phyloP scores from a whole-genome alignment of 2,329 filamentous ascomycete species.

The Beauveria rudraprayagi region DNA sequence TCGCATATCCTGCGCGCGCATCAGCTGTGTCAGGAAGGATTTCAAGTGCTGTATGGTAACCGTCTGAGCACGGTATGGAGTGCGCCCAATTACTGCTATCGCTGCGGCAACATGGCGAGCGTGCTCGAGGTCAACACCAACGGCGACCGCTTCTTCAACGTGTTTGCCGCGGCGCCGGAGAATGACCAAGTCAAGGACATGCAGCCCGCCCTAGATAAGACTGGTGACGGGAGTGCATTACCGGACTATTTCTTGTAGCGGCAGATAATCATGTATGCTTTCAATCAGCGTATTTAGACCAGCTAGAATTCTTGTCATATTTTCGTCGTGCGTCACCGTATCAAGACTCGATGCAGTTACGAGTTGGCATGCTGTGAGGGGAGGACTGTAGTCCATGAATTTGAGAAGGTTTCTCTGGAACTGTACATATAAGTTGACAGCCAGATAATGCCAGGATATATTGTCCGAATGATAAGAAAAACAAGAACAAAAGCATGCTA shows the following conservation, averaged over 20 bases:
- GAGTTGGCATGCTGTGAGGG: not conserved
- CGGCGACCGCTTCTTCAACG: conserved; percentile 92
- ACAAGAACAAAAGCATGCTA: not conserved
- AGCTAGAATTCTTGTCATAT: not conserved
- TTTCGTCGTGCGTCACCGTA: not conserved
- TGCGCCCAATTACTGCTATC: conserved; percentile 90
- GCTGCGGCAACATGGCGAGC: conserved; percentile 94
- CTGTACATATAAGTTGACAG: not conserved
- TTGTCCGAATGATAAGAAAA: not conserved
- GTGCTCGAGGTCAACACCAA: conserved; percentile 92
- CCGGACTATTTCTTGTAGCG: conserved; percentile 63
- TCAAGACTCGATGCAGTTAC: not conserved
- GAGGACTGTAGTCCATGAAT: not conserved
- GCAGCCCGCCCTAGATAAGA: conserved; percentile 67
- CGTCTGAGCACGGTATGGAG: conserved; percentile 95
- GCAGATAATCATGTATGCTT: not conserved
- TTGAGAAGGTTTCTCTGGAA: not conserved
- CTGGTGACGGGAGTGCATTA: conserved; percentile 52
- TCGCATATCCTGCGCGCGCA: conserved; percentile 96
- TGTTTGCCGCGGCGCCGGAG: conserved; percentile 93
- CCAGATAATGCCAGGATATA: conserved; percentile 3
- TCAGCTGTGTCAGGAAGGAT: conserved; percentile 96
- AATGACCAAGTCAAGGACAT: conserved; percentile 86
- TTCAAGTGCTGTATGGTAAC: conserved; percentile 94
- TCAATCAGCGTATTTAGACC: not conserved